Evolutionary conservation across 192 early-diverging fungal genomes (phyloP), one percentile per base, ranked within the genome.

Genomic region (Phycomyces nitens): DNA sequence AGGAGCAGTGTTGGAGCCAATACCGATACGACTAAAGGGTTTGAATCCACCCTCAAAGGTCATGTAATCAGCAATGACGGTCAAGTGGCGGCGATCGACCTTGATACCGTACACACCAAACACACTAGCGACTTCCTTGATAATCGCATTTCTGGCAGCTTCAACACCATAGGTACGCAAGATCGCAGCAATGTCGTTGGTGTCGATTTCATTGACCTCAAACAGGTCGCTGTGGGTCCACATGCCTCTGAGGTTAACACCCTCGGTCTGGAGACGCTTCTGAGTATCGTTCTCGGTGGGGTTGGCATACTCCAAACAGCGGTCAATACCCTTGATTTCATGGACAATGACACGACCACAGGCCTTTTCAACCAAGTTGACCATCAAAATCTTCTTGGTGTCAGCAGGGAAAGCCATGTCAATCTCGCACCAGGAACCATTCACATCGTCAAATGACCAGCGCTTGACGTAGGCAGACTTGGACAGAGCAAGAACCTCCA

Each of bases 1-100:
- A 10, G 98, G 98, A 47, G 89, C 86, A 12, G 93, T 86, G 60
- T 93, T 98, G 12, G 93, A 92, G 51, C 82, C 84, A 74, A 99
- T 91, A 64, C 95, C 93, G 66, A 90, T 91, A 23, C 96, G 89
- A 83, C 94, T 97, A 82, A 98, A 98, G 6, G 97, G 92, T 66
- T 98, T 98, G 84, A 92, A 99, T 2, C 88, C 94, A 60, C 98
- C 96, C 80, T 98, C 98, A 70, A 97, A 98, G 0, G 98, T 99
- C 98, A 99, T 99, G 72, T 95, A 98, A 71, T 99, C 98, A 44
- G 95, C 95, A 76, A 99, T 95, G 63, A 99, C 70, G 40, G 86
- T 86, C 76, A 99, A 86, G 72, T 99, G 98, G n/a, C 96, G 89
- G 42, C 79, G 79, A 76, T 99, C 92, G 57, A 99, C 92, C 50